Conservation (phyloP, 805 yeast genomes). For the Myxozyma geophila region DNA sequence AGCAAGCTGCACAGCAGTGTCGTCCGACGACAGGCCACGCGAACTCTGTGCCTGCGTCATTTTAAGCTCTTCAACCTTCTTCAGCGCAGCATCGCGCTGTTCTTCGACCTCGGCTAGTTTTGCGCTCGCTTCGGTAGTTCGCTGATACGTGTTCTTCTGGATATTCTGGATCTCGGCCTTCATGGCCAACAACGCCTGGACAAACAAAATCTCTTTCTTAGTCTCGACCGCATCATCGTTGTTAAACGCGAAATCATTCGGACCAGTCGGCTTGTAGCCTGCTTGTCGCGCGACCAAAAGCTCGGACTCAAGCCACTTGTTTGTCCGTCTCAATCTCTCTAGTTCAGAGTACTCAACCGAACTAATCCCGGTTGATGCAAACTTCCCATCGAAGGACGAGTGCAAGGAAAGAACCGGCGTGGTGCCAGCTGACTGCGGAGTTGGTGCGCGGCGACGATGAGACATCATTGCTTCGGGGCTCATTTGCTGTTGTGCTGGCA, state of each 20-base stretch:
- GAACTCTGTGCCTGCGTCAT: not conserved
- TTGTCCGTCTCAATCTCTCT: slow-evolving; percentile 23
- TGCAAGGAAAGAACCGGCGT: slow-evolving; percentile 2
- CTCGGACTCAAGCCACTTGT: slow-evolving; percentile 38
- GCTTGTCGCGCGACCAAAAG: slow-evolving; percentile 37
- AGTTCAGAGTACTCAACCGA: slow-evolving; percentile 14
- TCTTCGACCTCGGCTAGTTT: slow-evolving; percentile 21
- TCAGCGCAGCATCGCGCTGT: slow-evolving; percentile 24
- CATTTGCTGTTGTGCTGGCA: not conserved
- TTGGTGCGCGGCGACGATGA: slow-evolving; percentile 13
- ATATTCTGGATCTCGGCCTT: slow-evolving; percentile 36
- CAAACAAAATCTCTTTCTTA: slow-evolving; percentile 11
- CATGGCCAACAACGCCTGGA: slow-evolving; percentile 33
- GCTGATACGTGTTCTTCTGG: slow-evolving; percentile 19
- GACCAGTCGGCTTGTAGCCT: slow-evolving; percentile 25
- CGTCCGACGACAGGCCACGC: not conserved
- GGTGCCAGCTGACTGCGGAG: not conserved
- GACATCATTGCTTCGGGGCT: slow-evolving; percentile 6
- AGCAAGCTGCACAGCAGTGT: not conserved
- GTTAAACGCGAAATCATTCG: slow-evolving; percentile 14
- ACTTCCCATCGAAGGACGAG: slow-evolving; percentile 9
- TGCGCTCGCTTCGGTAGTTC: slow-evolving; percentile 26
- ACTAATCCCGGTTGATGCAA: not conserved
- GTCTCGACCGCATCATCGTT: slow-evolving; percentile 2
- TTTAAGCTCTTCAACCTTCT: slow-evolving; percentile 14